Base-by-base conservation (phyloP, 345 rosid species). In the Euphorbia tirucalli region DNA sequence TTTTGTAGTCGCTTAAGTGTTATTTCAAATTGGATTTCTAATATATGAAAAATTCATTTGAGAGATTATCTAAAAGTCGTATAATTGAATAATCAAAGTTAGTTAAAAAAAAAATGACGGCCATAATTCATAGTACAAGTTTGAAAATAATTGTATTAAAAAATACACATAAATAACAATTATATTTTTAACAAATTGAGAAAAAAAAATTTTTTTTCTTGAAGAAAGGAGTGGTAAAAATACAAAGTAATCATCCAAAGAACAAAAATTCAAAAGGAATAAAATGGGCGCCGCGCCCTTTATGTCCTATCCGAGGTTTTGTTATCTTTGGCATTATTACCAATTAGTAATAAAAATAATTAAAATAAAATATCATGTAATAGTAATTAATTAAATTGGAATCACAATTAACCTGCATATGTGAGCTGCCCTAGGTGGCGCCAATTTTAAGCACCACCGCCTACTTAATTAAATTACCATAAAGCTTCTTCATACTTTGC, bases 221-320 rank as follows among this genome's bases (percentile, higher is more conserved):
- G 46, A 30, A 66, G 62, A 68, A 63, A 44, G 30, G 48, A 68
- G 24, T 52, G 61, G 55, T 4, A 61, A 54, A 68, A 61, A 61
- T 10, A 39, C 66, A 75, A 72, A 61, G 31, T 43, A 70, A 52
- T 62, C 30, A 71, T 61, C 70, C 83, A 74, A 80, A 76, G 81
- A 72, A 80, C 76, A 71, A 24, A 11, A 5, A 19, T 31, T 54
- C 61, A 66, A 61, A 56, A 71, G 57, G 73, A 67, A 77, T 67
- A 71, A 79, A 46, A 68, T 68, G 78, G 71, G 80, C 66, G 70
- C 79, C 79, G 72, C n/a, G 61, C 37, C 65, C 86, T 84, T 80
- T 84, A 78, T 77, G 90, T 86, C 90, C 74, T 79, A 81, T 84
- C 86, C 57, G 46, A 81, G 79, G 75, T 52, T 69, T 60, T 72